Conservation (phyloP, 352 stramenopile species). For the Globisporangium irregulare region DNA sequence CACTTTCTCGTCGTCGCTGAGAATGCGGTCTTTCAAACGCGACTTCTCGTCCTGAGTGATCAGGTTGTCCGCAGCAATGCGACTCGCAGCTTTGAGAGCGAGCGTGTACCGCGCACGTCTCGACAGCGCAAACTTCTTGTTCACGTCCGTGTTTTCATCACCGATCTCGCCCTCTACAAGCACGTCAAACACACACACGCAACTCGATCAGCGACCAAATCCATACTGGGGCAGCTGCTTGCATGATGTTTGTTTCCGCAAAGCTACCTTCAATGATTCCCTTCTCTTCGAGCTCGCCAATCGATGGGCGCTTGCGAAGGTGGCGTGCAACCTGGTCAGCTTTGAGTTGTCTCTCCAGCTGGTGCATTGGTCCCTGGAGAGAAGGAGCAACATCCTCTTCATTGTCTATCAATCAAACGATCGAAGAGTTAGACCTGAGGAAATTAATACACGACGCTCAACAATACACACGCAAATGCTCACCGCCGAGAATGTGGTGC, state of each 20-base stretch:
- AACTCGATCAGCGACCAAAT: not conserved
- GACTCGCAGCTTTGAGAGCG: conserved; percentile 70
- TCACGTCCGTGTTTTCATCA: conserved; percentile 30
- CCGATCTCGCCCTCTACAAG: conserved; percentile 62
- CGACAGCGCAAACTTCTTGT: conserved; percentile 49
- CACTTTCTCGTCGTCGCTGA: conserved; percentile 76
- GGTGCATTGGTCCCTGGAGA: conserved; percentile 67
- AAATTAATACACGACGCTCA: not conserved
- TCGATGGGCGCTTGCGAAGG: conserved; percentile 63
- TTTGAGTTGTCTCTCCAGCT: conserved; percentile 72
- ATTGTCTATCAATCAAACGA: conserved; percentile 27
- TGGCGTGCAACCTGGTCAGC: conserved; percentile 64
- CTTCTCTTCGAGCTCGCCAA: conserved; percentile 72
- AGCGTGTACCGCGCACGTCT: conserved; percentile 74
- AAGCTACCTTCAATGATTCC: conserved; percentile 66
- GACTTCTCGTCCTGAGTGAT: conserved; percentile 77
- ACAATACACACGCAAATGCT: not conserved
- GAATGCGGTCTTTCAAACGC: conserved; percentile 79
- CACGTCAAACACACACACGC: not conserved
- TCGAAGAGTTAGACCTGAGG: not conserved
- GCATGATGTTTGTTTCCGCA: not conserved
- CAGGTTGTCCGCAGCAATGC: conserved; percentile 79
- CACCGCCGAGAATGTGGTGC: conserved; percentile 71
- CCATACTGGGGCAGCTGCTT: not conserved
- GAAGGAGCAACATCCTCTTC: conserved; percentile 47